Base-by-base conservation (phyloP, 768 basidiomycete species). In the Suillus tomentosus region DNA sequence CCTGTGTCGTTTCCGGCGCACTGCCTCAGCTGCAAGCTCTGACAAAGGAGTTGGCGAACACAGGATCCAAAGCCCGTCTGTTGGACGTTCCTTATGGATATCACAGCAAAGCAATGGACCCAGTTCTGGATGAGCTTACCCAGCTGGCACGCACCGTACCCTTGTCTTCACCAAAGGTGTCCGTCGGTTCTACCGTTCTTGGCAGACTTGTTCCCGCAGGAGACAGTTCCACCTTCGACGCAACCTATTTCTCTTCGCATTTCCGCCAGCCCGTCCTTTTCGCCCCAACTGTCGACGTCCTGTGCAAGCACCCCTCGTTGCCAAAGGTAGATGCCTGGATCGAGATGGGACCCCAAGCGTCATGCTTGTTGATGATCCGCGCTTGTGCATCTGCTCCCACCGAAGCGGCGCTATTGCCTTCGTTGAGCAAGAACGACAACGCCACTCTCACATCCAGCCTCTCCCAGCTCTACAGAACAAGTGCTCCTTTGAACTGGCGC, bases 21-120 rank as follows among this genome's bases (percentile, higher is more conserved):
- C 64, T 83, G 6, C 68, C 70, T 17, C 77, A 81, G 62, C 73
- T 90, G 13, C 68, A 69, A 22, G 65, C 66, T 0, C 79, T 91
- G 42, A 79, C 81, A 62, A 62, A 64, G 1, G 69, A 80, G 64
- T 72, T 88, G 37, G 78, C 83, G 64, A 61, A 73, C 34, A 68
- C 74, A 0, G 64, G 68, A 10, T 81, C 78, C 71, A 83, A 81
- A 68, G 79, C 72, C 47, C 71, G 78, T 17, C 68, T 81, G 50
- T 78, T 92, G 2, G 66, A 78, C 6, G 84, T 88, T 10, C 84
- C 85, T 1, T 88, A 84, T 64, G 90, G 84, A 2, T 89, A 85
- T 69, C 91, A 92, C 74, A 88, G 86, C 51, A 63, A 76, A n/a
- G 84, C 86, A 2, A 89, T 92, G 89, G 71, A 73, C 7, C 83